A percentile compares a stretch with the other conserved stretches of the same genome.
phyloP scores from a whole-genome alignment of 2,329 filamentous ascomycete genomes.

The Curvularia spicifera region DNA sequence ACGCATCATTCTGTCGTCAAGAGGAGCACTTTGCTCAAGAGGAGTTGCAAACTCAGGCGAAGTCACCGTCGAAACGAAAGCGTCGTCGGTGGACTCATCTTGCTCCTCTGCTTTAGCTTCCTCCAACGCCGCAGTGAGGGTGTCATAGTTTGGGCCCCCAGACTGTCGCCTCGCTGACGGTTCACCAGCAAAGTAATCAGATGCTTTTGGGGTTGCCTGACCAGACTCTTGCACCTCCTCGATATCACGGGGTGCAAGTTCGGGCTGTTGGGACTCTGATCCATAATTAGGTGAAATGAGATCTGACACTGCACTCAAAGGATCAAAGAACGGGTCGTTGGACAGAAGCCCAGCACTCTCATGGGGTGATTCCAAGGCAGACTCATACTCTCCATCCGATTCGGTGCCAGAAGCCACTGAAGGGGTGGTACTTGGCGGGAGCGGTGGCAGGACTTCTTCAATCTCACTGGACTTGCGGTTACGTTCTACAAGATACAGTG shows the following conservation, averaged over 20 bases:
- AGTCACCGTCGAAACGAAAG: conserved; percentile 11
- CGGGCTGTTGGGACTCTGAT: conserved; percentile 29
- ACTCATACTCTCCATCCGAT: conserved; percentile 55
- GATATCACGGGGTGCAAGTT: conserved; percentile 37
- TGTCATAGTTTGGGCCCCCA: conserved; percentile 28
- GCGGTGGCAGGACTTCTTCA: conserved; percentile 57
- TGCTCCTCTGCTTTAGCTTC: conserved; percentile 20
- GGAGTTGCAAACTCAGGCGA: conserved; percentile 13
- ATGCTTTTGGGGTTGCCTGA: conserved; percentile 72
- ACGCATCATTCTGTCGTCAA: conserved; percentile 37
- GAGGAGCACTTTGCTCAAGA: conserved; percentile 15
- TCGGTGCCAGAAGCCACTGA: conserved; percentile 47
- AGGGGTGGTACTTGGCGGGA: conserved; percentile 57
- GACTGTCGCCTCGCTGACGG: conserved; percentile 8
- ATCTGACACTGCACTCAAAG: conserved; percentile 24
- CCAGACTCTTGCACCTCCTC: conserved; percentile 65
- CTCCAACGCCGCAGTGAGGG: conserved; percentile 36
- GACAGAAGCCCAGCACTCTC: conserved; percentile 30
- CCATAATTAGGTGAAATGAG: conserved; percentile 27
- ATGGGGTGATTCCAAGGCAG: conserved; percentile 51
- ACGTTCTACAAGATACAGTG: conserved; percentile 80
- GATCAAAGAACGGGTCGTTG: conserved; percentile 34
- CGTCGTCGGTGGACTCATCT: conserved; percentile 21
- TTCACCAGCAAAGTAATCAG: conserved; percentile 50
- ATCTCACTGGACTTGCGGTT: conserved; percentile 48